A percentile compares a stretch with the other conserved stretches of the same genome.
Conservation (phyloP, 768 basidiomycete species). For the Coprinopsis strossmayeri region DNA sequence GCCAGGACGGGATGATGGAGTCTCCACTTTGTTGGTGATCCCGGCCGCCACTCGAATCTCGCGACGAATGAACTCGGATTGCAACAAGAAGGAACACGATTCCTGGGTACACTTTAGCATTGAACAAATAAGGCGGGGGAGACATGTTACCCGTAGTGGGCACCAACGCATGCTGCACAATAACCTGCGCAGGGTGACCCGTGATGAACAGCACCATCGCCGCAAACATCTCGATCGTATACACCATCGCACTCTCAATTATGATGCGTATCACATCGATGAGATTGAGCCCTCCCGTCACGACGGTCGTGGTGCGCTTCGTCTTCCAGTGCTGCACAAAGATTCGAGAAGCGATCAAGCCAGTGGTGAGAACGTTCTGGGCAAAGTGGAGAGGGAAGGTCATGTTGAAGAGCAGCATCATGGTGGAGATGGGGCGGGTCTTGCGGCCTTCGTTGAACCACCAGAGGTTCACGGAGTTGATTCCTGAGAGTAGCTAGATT, state of each 20-base stretch:
- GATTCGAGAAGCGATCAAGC: constrained; percentile 6
- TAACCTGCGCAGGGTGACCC: constrained; percentile 2
- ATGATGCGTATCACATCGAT: constrained; percentile 5
- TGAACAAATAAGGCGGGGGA: neutral
- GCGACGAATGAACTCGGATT: constrained; percentile 3
- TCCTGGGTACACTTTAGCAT: neutral
- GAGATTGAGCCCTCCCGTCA: neutral
- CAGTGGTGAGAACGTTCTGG: constrained; percentile 7
- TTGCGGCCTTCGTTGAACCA: constrained; percentile 5
- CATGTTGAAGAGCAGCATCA: neutral
- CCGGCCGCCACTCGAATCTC: neutral
- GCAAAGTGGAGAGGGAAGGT: constrained; percentile 9
- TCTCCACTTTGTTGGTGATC: neutral
- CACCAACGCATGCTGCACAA: neutral
- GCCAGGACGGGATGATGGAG: constrained; percentile 7
- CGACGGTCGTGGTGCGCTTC: neutral
- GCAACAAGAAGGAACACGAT: constrained; percentile 8
- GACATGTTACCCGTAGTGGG: neutral
- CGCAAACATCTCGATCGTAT: constrained; percentile 6
- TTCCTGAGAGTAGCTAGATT: neutral
- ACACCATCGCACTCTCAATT: constrained; percentile 9
- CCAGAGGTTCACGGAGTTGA: constrained; percentile 2
- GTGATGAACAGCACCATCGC: constrained; percentile 2
- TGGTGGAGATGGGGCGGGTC: neutral
- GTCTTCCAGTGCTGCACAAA: constrained; percentile 4